phyloP scores from a whole-genome alignment of 495 filamentous ascomycete species.

The Pseudevernia furfuracea region DNA sequence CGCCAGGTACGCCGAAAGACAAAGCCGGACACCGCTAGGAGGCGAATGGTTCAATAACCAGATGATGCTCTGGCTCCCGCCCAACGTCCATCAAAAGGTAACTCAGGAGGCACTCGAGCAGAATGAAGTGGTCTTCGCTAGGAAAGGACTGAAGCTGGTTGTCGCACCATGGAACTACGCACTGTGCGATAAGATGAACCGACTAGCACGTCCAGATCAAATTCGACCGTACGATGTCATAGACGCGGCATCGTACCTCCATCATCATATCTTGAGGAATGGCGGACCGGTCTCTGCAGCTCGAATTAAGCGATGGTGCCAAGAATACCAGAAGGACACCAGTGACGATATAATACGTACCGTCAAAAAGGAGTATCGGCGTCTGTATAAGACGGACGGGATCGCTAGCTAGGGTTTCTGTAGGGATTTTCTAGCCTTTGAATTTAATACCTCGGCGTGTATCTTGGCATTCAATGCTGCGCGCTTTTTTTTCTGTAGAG shows the following conservation, averaged over 20 bases:
- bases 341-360: not conserved
- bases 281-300: not conserved
- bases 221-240: not conserved
- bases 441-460: not conserved
- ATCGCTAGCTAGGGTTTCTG: not conserved
- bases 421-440: not conserved
- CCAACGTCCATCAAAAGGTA: not conserved
- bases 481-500: not conserved
- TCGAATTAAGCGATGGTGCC: not conserved
- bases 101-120: conserved; percentile 1
- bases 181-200: not conserved
- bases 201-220: not conserved
- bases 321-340: not conserved
- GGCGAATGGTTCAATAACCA: conserved; percentile 14
- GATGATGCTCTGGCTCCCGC: conserved; percentile 11
- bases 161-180: not conserved
- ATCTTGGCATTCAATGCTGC: not conserved
- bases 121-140: not conserved
- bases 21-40: conserved; percentile 4
- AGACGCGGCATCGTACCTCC: not conserved
- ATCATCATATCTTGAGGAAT: not conserved
- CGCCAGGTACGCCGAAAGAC: conserved; percentile 6
- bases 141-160: not conserved
- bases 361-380: conserved; percentile 17
- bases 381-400: not conserved